phyloP scores from a whole-genome alignment of 805 yeast genomes.

The Diddensiella santjacobensis region DNA sequence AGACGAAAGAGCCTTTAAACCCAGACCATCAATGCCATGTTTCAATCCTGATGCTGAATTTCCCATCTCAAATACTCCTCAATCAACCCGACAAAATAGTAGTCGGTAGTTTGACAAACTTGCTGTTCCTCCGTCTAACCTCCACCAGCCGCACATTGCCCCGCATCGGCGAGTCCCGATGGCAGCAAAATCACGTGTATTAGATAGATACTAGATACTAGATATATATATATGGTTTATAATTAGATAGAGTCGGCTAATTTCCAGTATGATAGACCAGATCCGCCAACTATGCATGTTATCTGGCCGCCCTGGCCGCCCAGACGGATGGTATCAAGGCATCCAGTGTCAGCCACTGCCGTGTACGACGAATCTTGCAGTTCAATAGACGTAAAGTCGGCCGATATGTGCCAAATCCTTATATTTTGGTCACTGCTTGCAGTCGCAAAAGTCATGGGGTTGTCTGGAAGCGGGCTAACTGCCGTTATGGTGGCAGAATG shows the following conservation, averaged over 20 bases:
- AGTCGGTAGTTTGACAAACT: no score
- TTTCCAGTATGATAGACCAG: slow-evolving; percentile 13
- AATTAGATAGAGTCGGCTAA: no score
- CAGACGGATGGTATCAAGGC: slow-evolving; percentile 34
- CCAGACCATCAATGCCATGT: slow-evolving; percentile 22
- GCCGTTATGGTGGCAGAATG: slow-evolving; percentile 88
- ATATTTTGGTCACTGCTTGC: slow-evolving; percentile 83
- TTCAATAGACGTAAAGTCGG: slow-evolving; percentile 27
- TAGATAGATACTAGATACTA: no score
- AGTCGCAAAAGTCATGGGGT: slow-evolving; percentile 40
- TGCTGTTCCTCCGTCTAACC: no score
- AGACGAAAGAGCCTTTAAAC: slow-evolving; percentile 11
- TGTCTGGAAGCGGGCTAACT: slow-evolving; percentile 35
- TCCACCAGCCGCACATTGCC: no score
- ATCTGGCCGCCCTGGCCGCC: background rate
- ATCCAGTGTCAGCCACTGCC: slow-evolving; percentile 89
- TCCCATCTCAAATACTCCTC: no score
- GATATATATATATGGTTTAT: no score
- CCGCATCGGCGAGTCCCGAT: no score
- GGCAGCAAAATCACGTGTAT: no score
- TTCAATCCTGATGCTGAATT: slow-evolving; percentile 1
- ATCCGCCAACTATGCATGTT: slow-evolving; percentile 12
- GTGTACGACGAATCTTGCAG: slow-evolving; percentile 52
- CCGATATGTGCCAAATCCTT: slow-evolving; percentile 52
- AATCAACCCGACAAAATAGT: no score